These are phyloP conservation scores for Blastobotrys buckinghamii DNA, from an alignment of 1,139 yeast species.

Conservation along the genomic window DNA sequence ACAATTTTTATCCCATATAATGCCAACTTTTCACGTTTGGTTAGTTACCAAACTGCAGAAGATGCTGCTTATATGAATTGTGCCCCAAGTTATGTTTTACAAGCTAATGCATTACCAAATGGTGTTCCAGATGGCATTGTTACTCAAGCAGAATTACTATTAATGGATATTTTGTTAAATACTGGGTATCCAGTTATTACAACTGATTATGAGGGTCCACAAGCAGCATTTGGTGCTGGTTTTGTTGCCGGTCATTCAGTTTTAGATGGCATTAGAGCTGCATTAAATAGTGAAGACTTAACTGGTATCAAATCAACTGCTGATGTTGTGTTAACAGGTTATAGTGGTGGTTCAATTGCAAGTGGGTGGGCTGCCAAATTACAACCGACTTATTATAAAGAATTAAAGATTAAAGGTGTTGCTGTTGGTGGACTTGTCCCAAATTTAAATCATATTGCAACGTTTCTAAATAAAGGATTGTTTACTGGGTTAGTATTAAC, in stretches of 20 bases:
- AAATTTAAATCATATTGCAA: conserved; percentile 15
- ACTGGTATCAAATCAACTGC: conserved; percentile 18
- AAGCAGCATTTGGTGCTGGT: conserved; percentile 22
- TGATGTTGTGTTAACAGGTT: conserved; percentile 24
- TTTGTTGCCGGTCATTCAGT: conserved; percentile 19
- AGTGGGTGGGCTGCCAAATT: conserved; percentile 32
- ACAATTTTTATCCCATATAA: conserved; percentile 25
- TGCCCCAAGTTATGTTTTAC: conserved; percentile 26
- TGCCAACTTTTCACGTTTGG: conserved; percentile 16
- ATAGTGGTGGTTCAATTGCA: conserved; percentile 32
- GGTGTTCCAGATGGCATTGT: background rate
- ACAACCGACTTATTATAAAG: conserved; percentile 28
- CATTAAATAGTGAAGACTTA: conserved; percentile 15
- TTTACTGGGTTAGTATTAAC: conserved; percentile 27
- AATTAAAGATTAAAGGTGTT: conserved; percentile 14
- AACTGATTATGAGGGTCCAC: conserved; percentile 23
- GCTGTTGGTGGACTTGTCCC: conserved; percentile 14
- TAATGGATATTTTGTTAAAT: conserved; percentile 14
- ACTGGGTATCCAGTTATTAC: conserved; percentile 18
- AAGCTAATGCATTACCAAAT: background rate
- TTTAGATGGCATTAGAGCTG: conserved; percentile 23
- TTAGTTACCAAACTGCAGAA: conserved; percentile 27
- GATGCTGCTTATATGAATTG: conserved; percentile 26
- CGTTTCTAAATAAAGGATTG: conserved; percentile 13
- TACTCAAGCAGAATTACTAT: conserved; percentile 9